phyloP scores from a whole-genome alignment of 768 basidiomycete genomes.

The Boletus rufocinnamomeus region DNA sequence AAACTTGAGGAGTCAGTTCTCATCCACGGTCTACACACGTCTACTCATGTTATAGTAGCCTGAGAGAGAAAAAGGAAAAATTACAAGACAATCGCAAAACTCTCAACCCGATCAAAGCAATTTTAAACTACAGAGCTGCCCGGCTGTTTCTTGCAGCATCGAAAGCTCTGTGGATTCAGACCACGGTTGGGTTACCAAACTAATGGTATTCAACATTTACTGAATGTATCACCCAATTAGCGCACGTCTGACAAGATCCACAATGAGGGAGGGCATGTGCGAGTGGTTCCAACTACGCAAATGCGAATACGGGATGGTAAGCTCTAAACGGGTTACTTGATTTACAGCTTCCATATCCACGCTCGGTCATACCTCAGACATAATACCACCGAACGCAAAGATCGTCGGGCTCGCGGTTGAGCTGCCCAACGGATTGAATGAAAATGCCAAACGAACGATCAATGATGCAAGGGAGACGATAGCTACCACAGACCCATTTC shows the following conservation, averaged over 20 bases:
- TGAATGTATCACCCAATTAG: not conserved
- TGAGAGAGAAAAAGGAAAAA: not conserved
- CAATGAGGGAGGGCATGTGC: not conserved
- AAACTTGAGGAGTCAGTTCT: slow-evolving; percentile 1
- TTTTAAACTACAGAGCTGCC: not conserved
- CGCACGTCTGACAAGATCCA: slow-evolving; percentile 13
- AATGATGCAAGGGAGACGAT: not conserved
- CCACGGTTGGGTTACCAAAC: not conserved
- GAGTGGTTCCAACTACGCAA: slow-evolving; percentile 4
- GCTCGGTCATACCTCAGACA: not conserved
- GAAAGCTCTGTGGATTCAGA: not conserved
- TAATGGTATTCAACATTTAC: not conserved
- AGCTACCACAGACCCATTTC: not conserved
- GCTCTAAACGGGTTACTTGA: not conserved
- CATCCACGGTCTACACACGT: too few relatives aligned
- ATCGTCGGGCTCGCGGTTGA: not conserved
- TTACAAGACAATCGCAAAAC: slow-evolving; percentile 3
- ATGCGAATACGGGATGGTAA: not conserved
- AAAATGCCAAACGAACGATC: not conserved
- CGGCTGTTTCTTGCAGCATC: slow-evolving; percentile 1
- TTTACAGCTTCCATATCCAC: not conserved
- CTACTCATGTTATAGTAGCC: not conserved
- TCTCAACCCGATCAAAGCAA: slow-evolving; percentile 2
- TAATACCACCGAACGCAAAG: not conserved
- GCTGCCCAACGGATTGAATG: slow-evolving; percentile 1